Base-by-base conservation (phyloP, 164 flowering plant genomes). In the Akebia trifoliata region DNA sequence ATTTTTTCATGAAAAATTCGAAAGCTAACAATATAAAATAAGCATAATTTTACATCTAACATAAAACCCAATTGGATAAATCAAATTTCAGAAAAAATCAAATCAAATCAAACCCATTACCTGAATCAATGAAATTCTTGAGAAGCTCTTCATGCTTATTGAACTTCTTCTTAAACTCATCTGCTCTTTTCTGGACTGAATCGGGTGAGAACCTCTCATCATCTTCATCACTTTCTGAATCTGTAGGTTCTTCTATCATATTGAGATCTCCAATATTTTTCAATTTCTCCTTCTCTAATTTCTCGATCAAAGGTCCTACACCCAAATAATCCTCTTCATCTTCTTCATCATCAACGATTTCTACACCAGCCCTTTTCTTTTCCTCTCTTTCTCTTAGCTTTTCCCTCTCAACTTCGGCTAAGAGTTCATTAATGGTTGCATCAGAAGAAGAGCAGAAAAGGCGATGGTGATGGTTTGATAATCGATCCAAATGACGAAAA, bases 311-410 rank as follows among this genome's bases (percentile, higher is more conserved):
- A 1, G 76, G 76, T 2, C 73, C 75, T 1, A 85, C 81, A 2
- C 87, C 90, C 85, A 85, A 63, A 63, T 64, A 82, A 64, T 85
- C 96, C 54, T 77, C 86, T 20, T 86, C 91, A 2, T 71, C 80
- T 8, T 71, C 80, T 8, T 61, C 75, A 26, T 81, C 80, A 38
- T 81, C 74, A 29, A 76, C 83, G 2, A 75, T 59, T 28, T 70
- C 78, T 3, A 78, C 61, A 1, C 87, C 89, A 22, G 68, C 71
- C 52, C 66, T 68, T 32, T 28, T 61, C 68, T 81, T 74, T 57
- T 63, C 74, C 21, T 81, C 81, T 37, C 76, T 72, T 59, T 87
- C 90, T 49, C 71, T 63, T 67, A 72, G 52, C 64, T 64, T 78
- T 32, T 82, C 90, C 38, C 56, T 67, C 69, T 78, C 84, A 2